Conservation (phyloP, 805 yeast species). For the Scheffersomyces amazonensis region DNA sequence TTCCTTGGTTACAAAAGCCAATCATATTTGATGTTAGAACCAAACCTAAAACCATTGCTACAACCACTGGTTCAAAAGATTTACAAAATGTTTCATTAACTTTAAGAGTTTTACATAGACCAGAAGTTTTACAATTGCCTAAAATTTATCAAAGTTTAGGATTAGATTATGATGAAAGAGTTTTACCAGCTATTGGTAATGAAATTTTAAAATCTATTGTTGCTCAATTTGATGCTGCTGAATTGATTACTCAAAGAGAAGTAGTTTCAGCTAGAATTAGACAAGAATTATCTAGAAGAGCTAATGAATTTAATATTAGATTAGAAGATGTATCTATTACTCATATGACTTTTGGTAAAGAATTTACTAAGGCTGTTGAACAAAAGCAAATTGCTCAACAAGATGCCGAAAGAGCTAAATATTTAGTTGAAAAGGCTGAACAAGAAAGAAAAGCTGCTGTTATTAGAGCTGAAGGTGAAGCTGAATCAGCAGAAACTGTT, state of each 20-base stretch:
- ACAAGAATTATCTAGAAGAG: conserved; percentile 88
- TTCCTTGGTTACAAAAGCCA: conserved; percentile 96
- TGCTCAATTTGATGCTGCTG: conserved; percentile 98
- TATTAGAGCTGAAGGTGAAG: conserved; percentile 98
- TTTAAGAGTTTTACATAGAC: conserved; percentile 94
- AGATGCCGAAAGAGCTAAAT: conserved; percentile 98
- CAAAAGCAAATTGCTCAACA: conserved; percentile 99
- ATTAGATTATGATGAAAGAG: conserved; percentile 93
- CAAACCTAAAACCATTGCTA: conserved; percentile 92
- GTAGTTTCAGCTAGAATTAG: conserved; percentile 88
- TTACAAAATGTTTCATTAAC: conserved; percentile 98
- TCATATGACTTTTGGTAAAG: conserved; percentile 96
- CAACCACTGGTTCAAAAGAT: conserved; percentile 97
- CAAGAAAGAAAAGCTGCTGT: conserved; percentile 98
- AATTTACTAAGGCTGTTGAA: conserved; percentile 95
- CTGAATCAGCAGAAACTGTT: conserved; percentile 91
- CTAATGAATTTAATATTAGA: conserved; percentile 78
- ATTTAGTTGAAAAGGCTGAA: conserved; percentile 92
- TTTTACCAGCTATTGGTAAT: conserved; percentile 95
- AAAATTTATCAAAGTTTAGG: conserved; percentile 90
- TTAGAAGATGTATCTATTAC: conserved; percentile 97
- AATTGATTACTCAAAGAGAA: conserved; percentile 98
- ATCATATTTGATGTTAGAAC: conserved; percentile 93
- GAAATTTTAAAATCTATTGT: conserved; percentile 96
- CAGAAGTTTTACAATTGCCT: conserved; percentile 76